phyloP scores from a whole-genome alignment of 108 stramenopile genomes.

The Cyclotella choctawhatcheeana region DNA sequence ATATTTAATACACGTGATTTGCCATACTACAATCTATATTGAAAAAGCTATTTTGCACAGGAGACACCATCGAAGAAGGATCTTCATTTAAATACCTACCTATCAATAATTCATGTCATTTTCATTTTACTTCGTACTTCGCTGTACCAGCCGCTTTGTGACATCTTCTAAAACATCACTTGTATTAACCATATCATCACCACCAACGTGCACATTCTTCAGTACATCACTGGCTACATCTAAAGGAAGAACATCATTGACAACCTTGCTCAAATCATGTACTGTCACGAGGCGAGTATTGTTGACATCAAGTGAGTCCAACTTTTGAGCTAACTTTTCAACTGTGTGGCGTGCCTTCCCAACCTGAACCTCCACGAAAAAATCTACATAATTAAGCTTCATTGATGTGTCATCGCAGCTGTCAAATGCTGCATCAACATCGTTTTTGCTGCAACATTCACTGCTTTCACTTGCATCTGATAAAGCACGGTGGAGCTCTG shows the following conservation, averaged over 20 bases:
- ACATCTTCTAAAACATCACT: background rate
- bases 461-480: background rate
- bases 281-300: background rate
- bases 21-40: too few relatives aligned
- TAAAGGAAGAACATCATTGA: background rate
- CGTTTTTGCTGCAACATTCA: background rate
- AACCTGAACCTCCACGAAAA: constrained; percentile 3
- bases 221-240: background rate
- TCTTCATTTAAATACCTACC: too few relatives aligned
- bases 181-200: background rate
- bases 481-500: too few relatives aligned
- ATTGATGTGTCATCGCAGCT: background rate
- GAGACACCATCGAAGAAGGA: too few relatives aligned
- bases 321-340: background rate
- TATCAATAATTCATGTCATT: too few relatives aligned
- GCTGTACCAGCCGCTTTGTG: too few relatives aligned
- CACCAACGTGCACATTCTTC: too few relatives aligned
- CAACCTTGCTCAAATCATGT: background rate
- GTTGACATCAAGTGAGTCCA: constrained; percentile 5
- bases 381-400: constrained; percentile 15
- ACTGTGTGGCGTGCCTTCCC: constrained; percentile 6
- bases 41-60: too few relatives aligned
- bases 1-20: too few relatives aligned
- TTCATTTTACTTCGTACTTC: too few relatives aligned
- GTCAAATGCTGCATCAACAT: background rate